These are phyloP conservation scores for Kandelia obovata DNA, from an alignment of 345 rosid genomes.

Conservation along the genomic window DNA sequence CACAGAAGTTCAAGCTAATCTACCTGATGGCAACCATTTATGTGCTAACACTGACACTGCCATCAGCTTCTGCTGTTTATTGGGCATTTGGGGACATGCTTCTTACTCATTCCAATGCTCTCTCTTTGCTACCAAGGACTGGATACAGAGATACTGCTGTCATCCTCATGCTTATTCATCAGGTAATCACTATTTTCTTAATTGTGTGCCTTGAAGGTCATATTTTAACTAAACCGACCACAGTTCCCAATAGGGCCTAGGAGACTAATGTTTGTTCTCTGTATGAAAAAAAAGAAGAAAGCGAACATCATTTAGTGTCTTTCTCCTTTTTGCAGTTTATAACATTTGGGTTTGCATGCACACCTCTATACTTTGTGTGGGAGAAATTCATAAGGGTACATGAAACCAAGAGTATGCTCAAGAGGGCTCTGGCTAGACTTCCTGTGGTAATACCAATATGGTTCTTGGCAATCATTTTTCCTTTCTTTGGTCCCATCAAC, in stretches of 20 bases:
- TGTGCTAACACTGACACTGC: slow-evolving; percentile 81
- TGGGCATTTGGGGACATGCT: slow-evolving; percentile 94
- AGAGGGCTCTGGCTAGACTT: slow-evolving; percentile 80
- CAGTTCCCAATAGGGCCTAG: background rate
- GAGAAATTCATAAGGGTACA: slow-evolving; percentile 83
- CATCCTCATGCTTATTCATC: slow-evolving; percentile 93
- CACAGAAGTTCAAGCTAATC: slow-evolving; percentile 89
- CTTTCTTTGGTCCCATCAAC: slow-evolving; percentile 96
- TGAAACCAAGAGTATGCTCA: slow-evolving; percentile 66
- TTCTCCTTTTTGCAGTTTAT: slow-evolving; percentile 50
- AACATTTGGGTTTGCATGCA: slow-evolving; percentile 98
- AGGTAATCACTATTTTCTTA: slow-evolving; percentile 28
- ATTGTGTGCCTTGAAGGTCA: background rate
- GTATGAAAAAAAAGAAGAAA: background rate
- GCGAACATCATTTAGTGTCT: background rate
- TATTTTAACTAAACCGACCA: background rate
- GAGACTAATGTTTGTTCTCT: background rate
- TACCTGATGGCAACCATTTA: slow-evolving; percentile 82
- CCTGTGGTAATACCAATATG: slow-evolving; percentile 98
- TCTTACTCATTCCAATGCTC: slow-evolving; percentile 85
- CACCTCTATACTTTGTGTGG: slow-evolving; percentile 97
- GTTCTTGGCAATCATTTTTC: slow-evolving; percentile 89
- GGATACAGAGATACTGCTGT: slow-evolving; percentile 76
- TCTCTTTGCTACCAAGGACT: slow-evolving; percentile 73
- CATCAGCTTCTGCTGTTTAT: slow-evolving; percentile 94